Base-by-base conservation (phyloP, 441 rosid species). In the Erodium chrysanthum region DNA sequence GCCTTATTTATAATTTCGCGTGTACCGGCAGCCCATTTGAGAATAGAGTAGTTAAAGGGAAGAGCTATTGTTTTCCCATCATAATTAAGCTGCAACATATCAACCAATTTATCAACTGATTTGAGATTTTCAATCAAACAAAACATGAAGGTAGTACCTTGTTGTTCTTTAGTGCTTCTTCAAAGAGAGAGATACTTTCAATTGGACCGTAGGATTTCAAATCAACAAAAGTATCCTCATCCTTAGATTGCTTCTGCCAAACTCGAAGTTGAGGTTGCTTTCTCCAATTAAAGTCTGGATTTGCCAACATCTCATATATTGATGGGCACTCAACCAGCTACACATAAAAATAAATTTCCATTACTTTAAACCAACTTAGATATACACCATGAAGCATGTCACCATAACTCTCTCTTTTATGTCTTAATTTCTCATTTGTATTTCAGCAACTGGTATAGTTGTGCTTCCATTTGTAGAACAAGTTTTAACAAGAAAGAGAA, bases 261-360 rank as follows among this genome's bases (percentile, higher is more conserved):
- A 91, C 97, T 40, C 74, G 75, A 81, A 87, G 82, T 78, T 81
- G 74, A 15, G 97, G 97, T 65, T 82, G 82, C 65, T 64, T 84
- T 66, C 74, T 70, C 96, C 96, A 89, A 50, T 76, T 77, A 70
- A 89, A 91, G 62, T 78, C 79, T 23, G 97, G 92, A 84, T 91
- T 91, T 75, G 78, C 79, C 88, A 91, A 65, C 96, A 91, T 91
- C 81, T 91, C 96, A 64, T 91, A 91, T 50, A 91, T 82, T 20
- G 97, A 89, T 56, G 96, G 97, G 68, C 94, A 91, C 78, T 91
- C 97, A 18, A 89, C 75, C 82, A 91, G 77, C 97, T 91, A 65
- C 64, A 58, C 56, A 60, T n/a, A 25, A 1, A 52, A 76, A 73
- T 14, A 44, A 44, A 44, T 44, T 44, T 44, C n/a, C 50, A 44